Percentiles rank a stretch among this genome's conserved stretches.
Evolutionary conservation across 2,329 filamentous ascomycete genomes (phyloP).

Genomic region (Alternaria arborescens): DNA sequence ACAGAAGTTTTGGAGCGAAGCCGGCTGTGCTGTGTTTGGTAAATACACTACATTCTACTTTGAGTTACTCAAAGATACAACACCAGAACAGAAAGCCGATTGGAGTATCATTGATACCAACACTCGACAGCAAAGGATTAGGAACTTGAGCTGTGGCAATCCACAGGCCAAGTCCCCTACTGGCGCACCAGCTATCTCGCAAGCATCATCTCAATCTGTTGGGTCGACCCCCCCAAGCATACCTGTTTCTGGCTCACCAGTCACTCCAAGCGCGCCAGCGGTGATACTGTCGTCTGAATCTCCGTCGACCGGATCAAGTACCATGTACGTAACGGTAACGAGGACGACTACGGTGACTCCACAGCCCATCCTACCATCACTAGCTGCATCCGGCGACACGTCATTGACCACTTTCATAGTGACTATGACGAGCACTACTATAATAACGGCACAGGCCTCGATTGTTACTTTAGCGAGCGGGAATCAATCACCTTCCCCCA

Average conservation of each 20-base stretch:
- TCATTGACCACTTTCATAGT: not conserved
- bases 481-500: not conserved
- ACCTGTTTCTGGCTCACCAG: not conserved
- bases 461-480: not conserved
- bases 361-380: not conserved
- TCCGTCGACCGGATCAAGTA: slow-evolving; percentile 1
- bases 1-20: slow-evolving; percentile 41
- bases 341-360: slow-evolving; percentile 2
- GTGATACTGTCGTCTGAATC: not conserved
- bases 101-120: slow-evolving; percentile 36
- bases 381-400: not conserved
- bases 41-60: slow-evolving; percentile 48
- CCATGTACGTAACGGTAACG: slow-evolving; percentile 7
- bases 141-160: slow-evolving; percentile 31
- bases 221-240: not conserved
- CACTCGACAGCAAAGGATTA: slow-evolving; percentile 27
- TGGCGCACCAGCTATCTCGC: not conserved
- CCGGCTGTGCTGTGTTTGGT: slow-evolving; percentile 42
- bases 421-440: slow-evolving; percentile 1
- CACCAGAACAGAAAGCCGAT: slow-evolving; percentile 29
- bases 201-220: not conserved
- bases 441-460: not conserved
- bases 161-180: not conserved
- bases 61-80: slow-evolving; percentile 36
- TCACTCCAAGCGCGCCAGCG: not conserved